Evolutionary conservation across 2,329 filamentous ascomycete species (phyloP).

Genomic region (Didymella exigua): DNA sequence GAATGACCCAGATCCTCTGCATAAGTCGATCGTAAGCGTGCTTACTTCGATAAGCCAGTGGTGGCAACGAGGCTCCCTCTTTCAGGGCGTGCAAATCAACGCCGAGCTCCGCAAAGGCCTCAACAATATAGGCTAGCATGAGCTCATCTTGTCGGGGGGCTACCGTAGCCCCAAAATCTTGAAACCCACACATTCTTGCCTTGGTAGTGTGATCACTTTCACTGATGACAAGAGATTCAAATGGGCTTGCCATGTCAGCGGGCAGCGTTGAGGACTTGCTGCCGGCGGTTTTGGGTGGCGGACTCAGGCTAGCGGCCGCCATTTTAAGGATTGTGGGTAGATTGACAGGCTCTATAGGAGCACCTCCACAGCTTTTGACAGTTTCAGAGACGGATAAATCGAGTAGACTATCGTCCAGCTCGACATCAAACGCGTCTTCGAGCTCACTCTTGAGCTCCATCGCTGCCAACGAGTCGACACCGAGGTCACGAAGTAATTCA

Average conservation of each 20-base stretch:
- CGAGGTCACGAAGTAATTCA: constrained; percentile 14
- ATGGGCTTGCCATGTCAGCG: not conserved
- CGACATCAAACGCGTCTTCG: constrained; percentile 11
- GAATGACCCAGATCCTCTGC: constrained; percentile 13
- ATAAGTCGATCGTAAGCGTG: constrained; percentile 11
- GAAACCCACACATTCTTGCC: not conserved
- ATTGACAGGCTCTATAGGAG: not conserved
- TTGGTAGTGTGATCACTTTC: not conserved
- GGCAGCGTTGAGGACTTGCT: not conserved
- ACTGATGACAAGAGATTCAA: constrained; percentile 4
- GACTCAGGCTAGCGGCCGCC: not conserved
- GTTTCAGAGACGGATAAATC: constrained; percentile 7
- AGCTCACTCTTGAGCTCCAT: constrained; percentile 10
- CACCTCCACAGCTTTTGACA: not conserved
- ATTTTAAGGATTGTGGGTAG: not conserved
- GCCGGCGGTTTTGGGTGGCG: not conserved
- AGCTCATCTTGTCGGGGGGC: constrained; percentile 19
- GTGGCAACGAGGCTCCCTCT: not conserved
- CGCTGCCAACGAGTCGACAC: constrained; percentile 18
- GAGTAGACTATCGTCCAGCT: constrained; percentile 10
- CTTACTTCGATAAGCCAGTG: constrained; percentile 6
- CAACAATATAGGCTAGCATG: constrained; percentile 21
- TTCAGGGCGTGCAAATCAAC: constrained; percentile 7
- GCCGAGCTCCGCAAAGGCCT: constrained; percentile 19
- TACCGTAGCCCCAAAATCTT: not conserved